Base-by-base conservation (phyloP, 73 alveolate genomes). In the Urostyla sp. region DNA sequence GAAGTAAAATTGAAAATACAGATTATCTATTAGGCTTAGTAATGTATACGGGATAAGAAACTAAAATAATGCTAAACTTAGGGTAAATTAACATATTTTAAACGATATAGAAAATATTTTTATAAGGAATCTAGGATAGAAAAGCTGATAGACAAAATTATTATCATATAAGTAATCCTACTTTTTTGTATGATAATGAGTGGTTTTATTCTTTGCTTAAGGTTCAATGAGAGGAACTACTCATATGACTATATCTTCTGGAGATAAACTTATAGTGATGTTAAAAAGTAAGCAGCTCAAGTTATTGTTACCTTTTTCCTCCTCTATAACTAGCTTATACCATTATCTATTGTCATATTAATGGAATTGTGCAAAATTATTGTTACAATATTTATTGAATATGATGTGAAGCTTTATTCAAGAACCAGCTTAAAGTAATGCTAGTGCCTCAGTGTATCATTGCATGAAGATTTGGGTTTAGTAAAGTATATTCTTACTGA, bases 381-480 rank as follows among this genome's bases (percentile, higher is more conserved):
- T 6, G 92, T 92, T 69, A 94, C 98, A 16, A 37, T 87, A 46
- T 81, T 89, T 40, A 92, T 97, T 43, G 89, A 88, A 28, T 57
- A 48, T 4, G 99, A 97, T 59, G 3, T 4, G 8, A 8, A 59
- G 26, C 31, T 59, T 52, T 31, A 11, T 34, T 30, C 56, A 2
- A 30, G 1, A 34, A 55, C 31, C 3, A n/a, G 10, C 7, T 52
- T 35, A 4, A 6, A n/a, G 55, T 11, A 59, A 59, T 6, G 6
- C 10, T 35, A 59, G 32, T 59, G 76, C 56, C 43, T 59, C 30
- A 59, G 37, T 31, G 31, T 59, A 13, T 34, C 31, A 31, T 31
- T 96, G 18, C 95, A 91, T 88, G 99, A 96, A 88, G 97, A 96
- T 58, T 84, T 96, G 52, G 99, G 98, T 37, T 84, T 80, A 72